Evolutionary conservation across 371 early-diverging fungal genomes (phyloP).

Genomic region (Syncephalastrum contaminatum): DNA sequence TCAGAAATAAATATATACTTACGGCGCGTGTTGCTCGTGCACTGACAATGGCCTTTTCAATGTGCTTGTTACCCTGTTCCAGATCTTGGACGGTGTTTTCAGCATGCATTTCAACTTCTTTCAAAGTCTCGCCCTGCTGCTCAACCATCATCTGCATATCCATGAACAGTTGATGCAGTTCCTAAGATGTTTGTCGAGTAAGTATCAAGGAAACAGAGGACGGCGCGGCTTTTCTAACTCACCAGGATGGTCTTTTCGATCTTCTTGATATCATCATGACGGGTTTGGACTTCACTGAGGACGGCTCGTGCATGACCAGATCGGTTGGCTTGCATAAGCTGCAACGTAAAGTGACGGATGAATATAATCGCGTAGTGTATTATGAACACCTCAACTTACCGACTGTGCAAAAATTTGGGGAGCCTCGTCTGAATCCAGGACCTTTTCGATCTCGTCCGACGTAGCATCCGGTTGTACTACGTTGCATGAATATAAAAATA

Average conservation of each 20-base stretch:
- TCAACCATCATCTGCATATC: conserved; percentile 89
- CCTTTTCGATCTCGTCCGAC: conserved; percentile 78
- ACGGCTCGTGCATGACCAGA: conserved; percentile 81
- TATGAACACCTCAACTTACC: conserved; percentile 31
- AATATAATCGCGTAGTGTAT: neutral
- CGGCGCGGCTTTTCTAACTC: conserved; percentile 1
- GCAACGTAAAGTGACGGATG: neutral
- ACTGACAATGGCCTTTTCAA: conserved; percentile 66
- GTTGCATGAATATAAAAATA: neutral
- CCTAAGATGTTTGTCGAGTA: conserved; percentile 49
- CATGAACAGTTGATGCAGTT: conserved; percentile 85
- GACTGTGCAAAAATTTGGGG: conserved; percentile 85
- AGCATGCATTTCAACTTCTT: conserved; percentile 71
- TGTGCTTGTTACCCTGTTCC: conserved; percentile 70
- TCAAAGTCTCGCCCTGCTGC: conserved; percentile 73
- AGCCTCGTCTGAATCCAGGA: conserved; percentile 71
- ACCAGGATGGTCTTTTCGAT: conserved; percentile 85
- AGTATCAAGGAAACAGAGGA: neutral
- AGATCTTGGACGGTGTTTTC: conserved; percentile 63
- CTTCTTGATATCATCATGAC: conserved; percentile 86
- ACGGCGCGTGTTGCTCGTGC: conserved; percentile 78
- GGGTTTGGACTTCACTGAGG: conserved; percentile 80
- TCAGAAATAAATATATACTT: conserved; percentile 14
- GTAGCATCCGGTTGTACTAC: conserved; percentile 84
- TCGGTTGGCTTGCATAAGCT: conserved; percentile 75